phyloP scores from a whole-genome alignment of 2,329 filamentous ascomycete species.

The Pyricularia pennisetigena region DNA sequence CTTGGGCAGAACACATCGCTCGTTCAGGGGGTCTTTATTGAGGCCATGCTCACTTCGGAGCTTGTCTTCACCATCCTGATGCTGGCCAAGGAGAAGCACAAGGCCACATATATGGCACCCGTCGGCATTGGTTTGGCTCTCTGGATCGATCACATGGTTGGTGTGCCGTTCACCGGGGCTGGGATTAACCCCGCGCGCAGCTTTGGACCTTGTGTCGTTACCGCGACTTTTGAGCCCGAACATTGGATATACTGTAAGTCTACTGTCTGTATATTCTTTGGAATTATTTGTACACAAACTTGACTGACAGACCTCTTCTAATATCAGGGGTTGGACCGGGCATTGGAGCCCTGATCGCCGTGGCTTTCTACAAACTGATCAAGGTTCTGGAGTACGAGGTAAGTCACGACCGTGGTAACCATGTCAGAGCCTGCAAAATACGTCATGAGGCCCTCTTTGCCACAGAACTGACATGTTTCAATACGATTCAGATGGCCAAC shows the following conservation, averaged over 20 bases:
- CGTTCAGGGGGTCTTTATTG: slow-evolving; percentile 42
- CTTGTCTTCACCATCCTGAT: slow-evolving; percentile 46
- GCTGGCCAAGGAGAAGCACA: slow-evolving; percentile 53
- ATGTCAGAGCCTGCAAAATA: background rate
- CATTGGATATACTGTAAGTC: slow-evolving; percentile 38
- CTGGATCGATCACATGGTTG: slow-evolving; percentile 33
- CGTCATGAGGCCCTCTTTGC: background rate
- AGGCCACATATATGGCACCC: slow-evolving; percentile 51
- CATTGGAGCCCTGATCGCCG: slow-evolving; percentile 37
- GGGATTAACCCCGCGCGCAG: slow-evolving; percentile 41
- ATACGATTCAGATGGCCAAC: slow-evolving; percentile 28
- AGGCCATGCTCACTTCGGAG: slow-evolving; percentile 43
- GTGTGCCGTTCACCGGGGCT: slow-evolving; percentile 36
- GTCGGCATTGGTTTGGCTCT: slow-evolving; percentile 52
- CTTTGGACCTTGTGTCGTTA: slow-evolving; percentile 36
- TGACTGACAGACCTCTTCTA: slow-evolving; percentile 8
- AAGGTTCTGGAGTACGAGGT: slow-evolving; percentile 40
- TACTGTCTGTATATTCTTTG: slow-evolving; percentile 5
- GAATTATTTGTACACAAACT: slow-evolving; percentile 8
- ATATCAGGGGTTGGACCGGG: slow-evolving; percentile 35
- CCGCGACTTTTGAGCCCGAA: slow-evolving; percentile 28
- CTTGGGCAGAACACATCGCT: slow-evolving; percentile 23
- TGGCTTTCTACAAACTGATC: slow-evolving; percentile 37
- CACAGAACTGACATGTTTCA: slow-evolving; percentile 4
- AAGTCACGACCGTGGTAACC: slow-evolving; percentile 1